Conservation (phyloP, 257 asterid genomes). For the Nicotiana undulata region DNA sequence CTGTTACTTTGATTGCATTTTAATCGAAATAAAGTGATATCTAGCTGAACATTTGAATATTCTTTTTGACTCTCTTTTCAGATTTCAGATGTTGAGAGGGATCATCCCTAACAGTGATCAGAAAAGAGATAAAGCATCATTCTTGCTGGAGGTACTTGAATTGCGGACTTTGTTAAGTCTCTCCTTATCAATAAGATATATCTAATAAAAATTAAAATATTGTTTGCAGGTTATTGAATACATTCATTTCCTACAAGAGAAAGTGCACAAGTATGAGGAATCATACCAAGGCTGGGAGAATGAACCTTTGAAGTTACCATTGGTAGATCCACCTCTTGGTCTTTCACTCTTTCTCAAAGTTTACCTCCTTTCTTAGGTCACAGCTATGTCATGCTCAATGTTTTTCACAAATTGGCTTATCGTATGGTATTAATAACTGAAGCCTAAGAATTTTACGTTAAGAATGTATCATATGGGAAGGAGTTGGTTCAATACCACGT, state of each 20-base stretch:
- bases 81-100: conserved; percentile 85
- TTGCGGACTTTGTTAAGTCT: background rate
- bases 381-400: background rate
- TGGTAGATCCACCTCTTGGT: conserved; percentile 35
- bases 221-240: conserved; percentile 79
- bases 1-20: background rate
- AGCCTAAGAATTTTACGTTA: background rate
- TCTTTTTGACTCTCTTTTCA: conserved; percentile 18
- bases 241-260: conserved; percentile 89
- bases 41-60: background rate
- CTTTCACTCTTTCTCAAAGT: background rate
- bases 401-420: background rate
- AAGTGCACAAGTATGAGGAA: conserved; percentile 60
- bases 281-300: conserved; percentile 74
- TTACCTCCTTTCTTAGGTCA: background rate
- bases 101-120: conserved; percentile 88
- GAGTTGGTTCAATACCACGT: background rate
- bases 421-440: background rate
- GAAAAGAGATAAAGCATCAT: conserved; percentile 97
- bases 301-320: conserved; percentile 55
- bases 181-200: background rate
- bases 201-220: background rate
- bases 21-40: background rate
- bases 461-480: background rate
- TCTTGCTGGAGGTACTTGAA: conserved; percentile 67